phyloP scores from a whole-genome alignment of 441 rosid species.

The Pelargonium cotyledonis region DNA sequence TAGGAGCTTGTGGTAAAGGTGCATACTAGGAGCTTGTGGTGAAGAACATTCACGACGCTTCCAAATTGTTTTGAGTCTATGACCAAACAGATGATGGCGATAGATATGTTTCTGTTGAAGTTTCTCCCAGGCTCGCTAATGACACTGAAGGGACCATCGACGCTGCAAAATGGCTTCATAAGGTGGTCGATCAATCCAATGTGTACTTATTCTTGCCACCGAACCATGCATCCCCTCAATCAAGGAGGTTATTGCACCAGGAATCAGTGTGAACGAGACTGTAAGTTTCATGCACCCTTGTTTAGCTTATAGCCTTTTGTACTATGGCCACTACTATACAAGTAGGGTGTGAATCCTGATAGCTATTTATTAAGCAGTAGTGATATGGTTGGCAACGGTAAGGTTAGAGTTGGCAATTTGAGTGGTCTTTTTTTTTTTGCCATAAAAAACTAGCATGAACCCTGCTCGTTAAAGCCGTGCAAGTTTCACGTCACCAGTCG shows the following conservation, averaged over 20 bases:
- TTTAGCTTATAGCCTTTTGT: background rate
- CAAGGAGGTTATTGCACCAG: slow-evolving; percentile 78
- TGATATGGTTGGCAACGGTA: too few relatives aligned
- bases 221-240: slow-evolving; percentile 85
- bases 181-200: slow-evolving; percentile 72
- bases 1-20: too few relatives aligned
- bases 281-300: slow-evolving; percentile 40
- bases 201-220: slow-evolving; percentile 94
- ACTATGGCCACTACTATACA: background rate
- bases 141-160: slow-evolving; percentile 78
- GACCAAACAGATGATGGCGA: slow-evolving; percentile 84
- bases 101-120: slow-evolving; percentile 96
- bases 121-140: slow-evolving; percentile 88
- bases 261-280: slow-evolving; percentile 92
- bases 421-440: too few relatives aligned
- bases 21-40: slow-evolving; percentile 85
- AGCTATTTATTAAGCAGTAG: too few relatives aligned
- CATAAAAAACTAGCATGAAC: too few relatives aligned
- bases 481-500: too few relatives aligned
- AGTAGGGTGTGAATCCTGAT: too few relatives aligned
- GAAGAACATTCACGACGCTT: slow-evolving; percentile 95
- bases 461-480: too few relatives aligned
- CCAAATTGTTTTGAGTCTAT: slow-evolving; percentile 84
- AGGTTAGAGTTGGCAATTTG: too few relatives aligned
- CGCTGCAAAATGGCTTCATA: slow-evolving; percentile 82